Evolutionary conservation across 2,329 filamentous ascomycete species (phyloP), one percentile per base, ranked within the genome.

Genomic region (Arthrobotrys megalospora): DNA sequence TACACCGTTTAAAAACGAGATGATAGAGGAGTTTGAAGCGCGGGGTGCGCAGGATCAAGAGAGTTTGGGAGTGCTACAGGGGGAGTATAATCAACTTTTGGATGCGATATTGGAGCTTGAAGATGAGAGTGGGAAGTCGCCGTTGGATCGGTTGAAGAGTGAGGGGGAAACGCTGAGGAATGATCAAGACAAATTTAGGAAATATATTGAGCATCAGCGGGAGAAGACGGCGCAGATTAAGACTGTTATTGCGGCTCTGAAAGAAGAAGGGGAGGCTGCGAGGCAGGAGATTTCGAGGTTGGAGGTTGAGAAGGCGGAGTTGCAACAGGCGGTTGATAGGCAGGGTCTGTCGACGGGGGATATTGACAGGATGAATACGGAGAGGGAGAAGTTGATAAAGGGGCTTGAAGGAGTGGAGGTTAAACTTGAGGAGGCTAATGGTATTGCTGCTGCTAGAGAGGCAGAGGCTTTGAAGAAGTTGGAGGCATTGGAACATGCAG

Each of bases 321-420:
- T 99, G 8, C 95, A 98, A 84, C 90, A 91, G 76, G 91, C 92
- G 34, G 94, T 99, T 32, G 96, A 98, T 84, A 91, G 92, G 81
- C 93, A 97, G 83, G 96, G 96, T 1, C 94, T 99, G 83, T 96
- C 94, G 82, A 96, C 97, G 85, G 92, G 96, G 85, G 96, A 99
- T 88, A 98, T 99, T 83, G 96, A 99, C 88, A 93, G 96, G 84
- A 97, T 99, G 95, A 97, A 94, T 81, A 91, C 93, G 41, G 96
- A 99, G 84, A 91, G 94, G 66, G 96, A 99, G 82, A 91, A 96
- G 55, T 88, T 99, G n/a, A 93, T 97, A 80, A 94, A 92, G 82
- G 92, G 91, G 48, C 91, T 97, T 52, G 93, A 97, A 81, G 89
- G 91, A 1, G 92, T 93, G 0, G 88, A 90, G 5, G 87, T 89